A percentile compares a stretch with the other conserved stretches of the same genome.
Evolutionary conservation across 1,284 basidiomycete genomes (phyloP).

Genomic region (Malassezia slooffiae): DNA sequence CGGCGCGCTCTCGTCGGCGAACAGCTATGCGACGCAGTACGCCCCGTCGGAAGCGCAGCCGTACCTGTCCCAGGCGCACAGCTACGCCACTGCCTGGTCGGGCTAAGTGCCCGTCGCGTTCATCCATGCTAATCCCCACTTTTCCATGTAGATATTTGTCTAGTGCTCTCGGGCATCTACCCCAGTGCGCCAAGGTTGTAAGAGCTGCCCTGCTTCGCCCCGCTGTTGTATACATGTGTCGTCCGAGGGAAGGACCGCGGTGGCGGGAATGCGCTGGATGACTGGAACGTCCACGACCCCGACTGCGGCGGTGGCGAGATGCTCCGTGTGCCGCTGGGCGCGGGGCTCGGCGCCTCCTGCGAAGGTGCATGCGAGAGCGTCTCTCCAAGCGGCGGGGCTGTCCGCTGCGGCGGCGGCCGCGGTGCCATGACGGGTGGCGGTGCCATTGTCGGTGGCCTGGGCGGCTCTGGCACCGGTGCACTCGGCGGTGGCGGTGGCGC

Average conservation of each 20-base stretch:
- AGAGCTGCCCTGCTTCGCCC: conserved; percentile 1
- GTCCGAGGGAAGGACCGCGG: conserved; percentile 15
- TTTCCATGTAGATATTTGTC: conserved; percentile 8
- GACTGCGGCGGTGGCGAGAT: conserved; percentile 12
- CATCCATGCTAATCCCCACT: too few species aligned
- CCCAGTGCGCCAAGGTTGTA: background rate
- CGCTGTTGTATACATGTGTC: conserved; percentile 13
- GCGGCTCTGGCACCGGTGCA: background rate
- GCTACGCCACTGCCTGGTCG: conserved; percentile 1
- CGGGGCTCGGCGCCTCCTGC: too few species aligned
- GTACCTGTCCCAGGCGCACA: background rate
- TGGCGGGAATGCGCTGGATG: conserved; percentile 8
- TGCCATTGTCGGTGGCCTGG: background rate
- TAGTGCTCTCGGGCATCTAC: too few species aligned
- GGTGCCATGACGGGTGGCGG: too few species aligned
- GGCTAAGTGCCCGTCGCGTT: too few species aligned
- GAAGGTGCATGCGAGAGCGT: too few species aligned
- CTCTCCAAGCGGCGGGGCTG: too few species aligned
- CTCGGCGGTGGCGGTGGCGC: background rate
- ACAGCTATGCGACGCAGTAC: conserved; percentile 3
- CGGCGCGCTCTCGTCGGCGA: background rate
- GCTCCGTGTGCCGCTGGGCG: too few species aligned
- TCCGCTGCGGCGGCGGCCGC: too few species aligned
- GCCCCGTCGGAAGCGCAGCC: background rate
- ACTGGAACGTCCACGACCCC: conserved; percentile 13